phyloP scores from a whole-genome alignment of 1,284 basidiomycete genomes.

The Athelia sp. region DNA sequence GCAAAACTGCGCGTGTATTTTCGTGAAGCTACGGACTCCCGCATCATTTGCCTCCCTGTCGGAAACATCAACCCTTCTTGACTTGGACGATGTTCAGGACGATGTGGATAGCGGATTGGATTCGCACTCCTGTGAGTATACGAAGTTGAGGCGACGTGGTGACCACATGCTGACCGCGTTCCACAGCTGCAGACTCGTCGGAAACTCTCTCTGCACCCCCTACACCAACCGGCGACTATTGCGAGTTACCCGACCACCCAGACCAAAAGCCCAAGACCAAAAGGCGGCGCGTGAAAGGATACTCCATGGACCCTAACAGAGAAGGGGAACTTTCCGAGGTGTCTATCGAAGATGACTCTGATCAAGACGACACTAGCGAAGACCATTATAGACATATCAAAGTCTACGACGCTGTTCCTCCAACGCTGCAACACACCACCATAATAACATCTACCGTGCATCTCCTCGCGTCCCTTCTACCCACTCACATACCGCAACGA shows the following conservation, averaged over 20 bases:
- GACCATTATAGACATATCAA: neutral
- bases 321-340: neutral
- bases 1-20: constrained; percentile 26
- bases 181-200: neutral
- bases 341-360: neutral
- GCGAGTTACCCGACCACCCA: neutral
- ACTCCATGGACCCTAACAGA: neutral
- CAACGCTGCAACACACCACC: neutral
- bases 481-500: constrained; percentile 32
- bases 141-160: neutral
- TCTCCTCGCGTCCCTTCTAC: constrained; percentile 25
- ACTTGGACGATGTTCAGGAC: neutral
- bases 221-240: neutral
- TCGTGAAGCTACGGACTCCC: constrained; percentile 22
- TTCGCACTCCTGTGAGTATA: constrained; percentile 2
- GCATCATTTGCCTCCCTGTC: neutral
- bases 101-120: neutral
- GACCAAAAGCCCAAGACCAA: neutral
- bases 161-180: neutral
- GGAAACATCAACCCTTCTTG: neutral
- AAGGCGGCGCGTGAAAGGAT: neutral
- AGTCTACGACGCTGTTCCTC: neutral
- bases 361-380: neutral
- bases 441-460: constrained; percentile 7
- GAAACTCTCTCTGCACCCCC: neutral